Percentiles rank a stretch among this genome's conserved stretches.
Conservation (phyloP, 2,329 filamentous ascomycete genomes). For the Arthrobotrys megalospora region DNA sequence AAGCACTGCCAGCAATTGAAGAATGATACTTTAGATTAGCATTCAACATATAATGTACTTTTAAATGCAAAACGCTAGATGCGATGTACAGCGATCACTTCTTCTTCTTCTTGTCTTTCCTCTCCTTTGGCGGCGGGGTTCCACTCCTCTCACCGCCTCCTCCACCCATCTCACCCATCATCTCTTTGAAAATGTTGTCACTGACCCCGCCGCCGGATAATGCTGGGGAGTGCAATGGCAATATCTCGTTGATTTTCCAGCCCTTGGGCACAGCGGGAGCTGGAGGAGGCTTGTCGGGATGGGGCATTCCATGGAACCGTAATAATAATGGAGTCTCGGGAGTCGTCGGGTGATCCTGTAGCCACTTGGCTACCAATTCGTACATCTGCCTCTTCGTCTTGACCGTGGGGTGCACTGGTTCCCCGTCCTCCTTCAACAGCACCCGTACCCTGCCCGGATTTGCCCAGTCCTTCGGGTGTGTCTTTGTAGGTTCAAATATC, state of each 20-base stretch:
- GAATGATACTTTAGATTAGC: constrained; percentile 22
- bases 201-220: constrained; percentile 93
- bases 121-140: constrained; percentile 71
- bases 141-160: constrained; percentile 67
- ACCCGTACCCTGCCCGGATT: constrained; percentile 94
- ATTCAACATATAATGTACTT: constrained; percentile 18
- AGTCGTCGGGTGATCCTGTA: constrained; percentile 83
- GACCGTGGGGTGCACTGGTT: constrained; percentile 71
- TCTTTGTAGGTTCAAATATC: constrained; percentile 90
- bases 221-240: constrained; percentile 90
- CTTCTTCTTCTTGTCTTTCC: constrained; percentile 65
- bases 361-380: constrained; percentile 81
- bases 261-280: constrained; percentile 83
- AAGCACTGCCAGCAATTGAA: constrained; percentile 13
- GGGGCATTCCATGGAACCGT: constrained; percentile 80
- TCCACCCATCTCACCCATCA: constrained; percentile 90
- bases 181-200: constrained; percentile 95
- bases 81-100: constrained; percentile 36
- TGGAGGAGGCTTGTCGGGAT: constrained; percentile 78
- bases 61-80: constrained; percentile 1
- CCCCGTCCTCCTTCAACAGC: constrained; percentile 76
- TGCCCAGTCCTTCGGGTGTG: constrained; percentile 96
- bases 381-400: constrained; percentile 91
- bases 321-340: constrained; percentile 79
- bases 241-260: constrained; percentile 87